Evolutionary conservation across 2,329 filamentous ascomycete species (phyloP), one percentile per base, ranked within the genome.

Genomic region (Meredithiella fracta): DNA sequence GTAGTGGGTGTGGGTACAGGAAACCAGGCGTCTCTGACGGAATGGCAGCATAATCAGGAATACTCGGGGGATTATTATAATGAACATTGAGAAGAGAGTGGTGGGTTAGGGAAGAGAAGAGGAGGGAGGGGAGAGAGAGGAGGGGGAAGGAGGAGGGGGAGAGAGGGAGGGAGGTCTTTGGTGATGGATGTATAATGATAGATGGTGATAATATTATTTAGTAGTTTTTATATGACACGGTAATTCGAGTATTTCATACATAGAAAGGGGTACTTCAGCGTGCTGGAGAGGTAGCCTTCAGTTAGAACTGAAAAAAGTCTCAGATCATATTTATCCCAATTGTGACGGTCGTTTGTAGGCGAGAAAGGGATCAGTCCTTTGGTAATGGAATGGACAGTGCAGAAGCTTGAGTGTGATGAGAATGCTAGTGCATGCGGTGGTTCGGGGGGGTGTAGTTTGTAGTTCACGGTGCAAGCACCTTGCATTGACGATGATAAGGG

Each of bases 21-120:
- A 5, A 11, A 11, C 29, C 60, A 77, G 73, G 67, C 65, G 63
- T 63, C 55, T 72, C 69, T 53, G n/a, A 50, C 53, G 68, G 62
- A 68, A 40, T 61, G 57, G 57, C 64, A 65, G 44, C 63, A 61
- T 15, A 66, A 66, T 51, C 72, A 76, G 51, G 68, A 71, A 49
- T 75, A 74, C 60, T 72, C 74, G 42, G 54, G 54, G 51, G 76
- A 79, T 37, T 75, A 77, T 58, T 79, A 77, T 62, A 77, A 73
- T 62, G 53, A 55, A 40, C 40, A 44, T 44, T 44, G 40, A 44
- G 31, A 8, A 29, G 17, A 25, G 47, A 22, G 25, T 53, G 53
- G 51, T 15, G 26, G 29, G 15, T 42, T 20, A 22, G 38, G 44
- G 15, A 22, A 7, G 8, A 17, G 8, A 8, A 7, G 40, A 44